Evolutionary conservation across 768 basidiomycete genomes (phyloP), one percentile per base, ranked within the genome.

Genomic region (Aureoboletus auriporus): DNA sequence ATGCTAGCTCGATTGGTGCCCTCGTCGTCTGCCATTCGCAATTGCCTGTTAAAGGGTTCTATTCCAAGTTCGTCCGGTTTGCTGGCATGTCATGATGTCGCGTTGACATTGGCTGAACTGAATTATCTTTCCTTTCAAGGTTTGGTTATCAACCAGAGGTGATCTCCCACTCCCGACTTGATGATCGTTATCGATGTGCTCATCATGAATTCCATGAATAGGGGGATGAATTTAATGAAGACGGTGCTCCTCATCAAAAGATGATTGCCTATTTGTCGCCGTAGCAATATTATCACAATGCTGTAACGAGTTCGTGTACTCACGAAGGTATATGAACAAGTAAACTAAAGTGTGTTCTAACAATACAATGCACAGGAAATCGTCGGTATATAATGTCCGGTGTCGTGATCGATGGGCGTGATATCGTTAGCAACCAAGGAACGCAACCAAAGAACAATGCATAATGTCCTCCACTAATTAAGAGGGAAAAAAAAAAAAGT

Each of bases 161-260:
- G 66, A 65, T 75, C 16, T 17, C 37, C 37, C 40, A 42, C 41
- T 49, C 46, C 26, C 52, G 10, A n/a, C n/a, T n/a, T n/a, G n/a
- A n/a, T n/a, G n/a, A n/a, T 47, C 52, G 49, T 51, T 50, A 60
- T 62, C 55, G 49, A 31, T 49, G 50, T 47, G 43, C 53, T 60
- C 62, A 63, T 46, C 53, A 23, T 23, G 20, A 23, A 23, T 41
- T 57, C 51, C 53, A 45, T 49, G 41, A 53, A 39, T 66, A 89
- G 83, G 85, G 84, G 53, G 75, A 76, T 23, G 77, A 80, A 64
- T 89, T 87, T 70, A 85, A 86, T 67, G 87, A 84, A 69, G 90
- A 86, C 48, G 89, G 89, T 29, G 89, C 79, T 60, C 89, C 86
- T 49, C 89, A 93, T 76, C 89, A 91, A 64, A 83, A 80, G 69